Evolutionary conservation across 148 eudicot genomes (phyloP).

Genomic region (Fagopyrum tataricum): DNA sequence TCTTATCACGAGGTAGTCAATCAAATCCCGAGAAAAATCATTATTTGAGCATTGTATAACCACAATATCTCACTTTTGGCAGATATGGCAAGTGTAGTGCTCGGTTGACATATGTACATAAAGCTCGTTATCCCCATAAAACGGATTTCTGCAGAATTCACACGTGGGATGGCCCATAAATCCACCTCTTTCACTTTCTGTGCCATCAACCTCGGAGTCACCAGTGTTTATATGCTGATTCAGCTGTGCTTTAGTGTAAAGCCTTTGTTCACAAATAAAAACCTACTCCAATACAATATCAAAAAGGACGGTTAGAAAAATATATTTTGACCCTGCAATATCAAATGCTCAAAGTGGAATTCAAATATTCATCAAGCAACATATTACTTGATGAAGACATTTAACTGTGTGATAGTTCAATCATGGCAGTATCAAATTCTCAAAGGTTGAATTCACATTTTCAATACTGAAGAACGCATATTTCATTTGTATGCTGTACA

Average conservation of each 20-base stretch:
- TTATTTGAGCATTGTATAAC: neutral
- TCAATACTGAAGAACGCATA: neutral
- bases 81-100: slow-evolving; percentile 85
- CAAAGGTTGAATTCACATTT: neutral
- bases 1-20: neutral
- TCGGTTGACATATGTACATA: slow-evolving; percentile 80
- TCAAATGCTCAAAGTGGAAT: neutral
- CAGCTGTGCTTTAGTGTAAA: slow-evolving; percentile 74
- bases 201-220: slow-evolving; percentile 92
- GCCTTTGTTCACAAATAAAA: slow-evolving; percentile 93
- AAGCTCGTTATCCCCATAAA: slow-evolving; percentile 93
- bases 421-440: neutral
- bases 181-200: slow-evolving; percentile 96
- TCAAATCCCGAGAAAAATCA: neutral
- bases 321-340: neutral
- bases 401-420: too few relatives aligned
- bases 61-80: slow-evolving; percentile 58
- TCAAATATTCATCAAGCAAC: neutral
- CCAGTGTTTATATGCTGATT: slow-evolving; percentile 80
- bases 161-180: slow-evolving; percentile 89
- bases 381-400: neutral
- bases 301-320: neutral
- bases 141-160: slow-evolving; percentile 77
- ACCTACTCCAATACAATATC: slow-evolving; percentile 38
- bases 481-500: neutral